Conservation (phyloP, 2,329 filamentous ascomycete genomes). For the Neonectria hederae region DNA sequence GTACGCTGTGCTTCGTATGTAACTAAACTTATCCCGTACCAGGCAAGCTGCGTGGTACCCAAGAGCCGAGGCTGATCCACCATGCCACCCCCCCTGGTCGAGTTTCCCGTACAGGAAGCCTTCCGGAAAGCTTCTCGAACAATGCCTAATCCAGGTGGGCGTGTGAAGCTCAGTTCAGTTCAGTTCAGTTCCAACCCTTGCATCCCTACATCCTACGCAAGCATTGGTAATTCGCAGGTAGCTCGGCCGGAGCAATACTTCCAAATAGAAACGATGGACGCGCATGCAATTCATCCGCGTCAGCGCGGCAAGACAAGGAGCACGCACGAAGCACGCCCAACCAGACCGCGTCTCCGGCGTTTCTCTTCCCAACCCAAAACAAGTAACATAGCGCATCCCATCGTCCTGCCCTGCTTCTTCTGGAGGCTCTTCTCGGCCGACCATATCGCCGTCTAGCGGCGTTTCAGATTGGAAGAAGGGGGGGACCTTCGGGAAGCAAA, state of each 20-base stretch:
- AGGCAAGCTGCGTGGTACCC: slow-evolving; percentile 17
- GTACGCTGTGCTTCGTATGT: background rate
- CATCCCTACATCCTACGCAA: no score
- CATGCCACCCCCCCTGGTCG: slow-evolving; percentile 23
- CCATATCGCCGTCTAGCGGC: slow-evolving; percentile 21
- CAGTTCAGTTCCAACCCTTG: no score
- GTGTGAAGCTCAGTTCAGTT: background rate
- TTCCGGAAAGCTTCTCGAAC: slow-evolving; percentile 42
- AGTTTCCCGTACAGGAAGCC: slow-evolving; percentile 26
- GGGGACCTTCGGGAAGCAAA: background rate
- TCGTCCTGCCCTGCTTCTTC: background rate
- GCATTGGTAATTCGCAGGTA: background rate
- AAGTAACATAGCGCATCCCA: background rate
- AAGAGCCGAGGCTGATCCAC: slow-evolving; percentile 19
- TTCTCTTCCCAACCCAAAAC: background rate
- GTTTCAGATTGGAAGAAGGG: slow-evolving; percentile 20
- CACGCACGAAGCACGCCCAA: background rate
- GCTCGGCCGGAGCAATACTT: slow-evolving; percentile 1
- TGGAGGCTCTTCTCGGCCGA: slow-evolving; percentile 18
- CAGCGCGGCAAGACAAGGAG: background rate
- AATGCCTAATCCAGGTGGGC: slow-evolving; percentile 24
- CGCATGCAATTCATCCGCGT: slow-evolving; percentile 2
- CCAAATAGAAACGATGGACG: slow-evolving; percentile 8
- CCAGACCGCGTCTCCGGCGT: background rate
- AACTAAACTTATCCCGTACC: slow-evolving; percentile 7